Conservation (phyloP, 2,329 filamentous ascomycete genomes). For the Monosporascus sp. region DNA sequence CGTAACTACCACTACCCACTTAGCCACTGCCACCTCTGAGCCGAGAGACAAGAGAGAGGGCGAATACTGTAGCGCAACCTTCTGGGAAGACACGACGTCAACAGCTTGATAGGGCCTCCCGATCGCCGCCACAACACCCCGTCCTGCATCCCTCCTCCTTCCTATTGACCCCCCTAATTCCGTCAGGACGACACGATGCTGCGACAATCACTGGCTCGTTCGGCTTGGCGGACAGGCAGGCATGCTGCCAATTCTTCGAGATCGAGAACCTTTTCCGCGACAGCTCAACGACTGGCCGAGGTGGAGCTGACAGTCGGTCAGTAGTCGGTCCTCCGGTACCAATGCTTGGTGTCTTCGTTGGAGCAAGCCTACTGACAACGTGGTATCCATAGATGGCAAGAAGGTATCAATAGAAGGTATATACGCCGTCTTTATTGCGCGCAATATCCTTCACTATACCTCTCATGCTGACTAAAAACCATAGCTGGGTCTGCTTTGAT, state of each 20-base stretch:
- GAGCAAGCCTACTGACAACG: conserved; percentile 20
- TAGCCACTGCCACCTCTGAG: no score
- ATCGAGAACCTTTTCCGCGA: conserved; percentile 77
- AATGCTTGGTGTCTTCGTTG: neutral
- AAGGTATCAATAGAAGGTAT: conserved; percentile 97
- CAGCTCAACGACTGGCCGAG: conserved; percentile 74
- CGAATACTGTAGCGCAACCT: conserved; percentile 5
- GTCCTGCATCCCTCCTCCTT: conserved; percentile 20
- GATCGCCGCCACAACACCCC: conserved; percentile 17
- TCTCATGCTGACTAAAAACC: conserved; percentile 30
- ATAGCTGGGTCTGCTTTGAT: conserved; percentile 93
- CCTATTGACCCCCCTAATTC: conserved; percentile 30
- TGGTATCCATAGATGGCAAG: conserved; percentile 73
- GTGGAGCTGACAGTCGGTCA: conserved; percentile 94
- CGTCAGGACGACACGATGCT: conserved; percentile 62
- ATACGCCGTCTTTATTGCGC: conserved; percentile 7
- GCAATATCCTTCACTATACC: conserved; percentile 1
- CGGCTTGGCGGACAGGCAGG: conserved; percentile 61
- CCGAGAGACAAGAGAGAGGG: no score
- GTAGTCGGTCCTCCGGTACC: conserved; percentile 22
- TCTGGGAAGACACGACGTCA: conserved; percentile 17
- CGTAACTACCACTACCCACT: neutral
- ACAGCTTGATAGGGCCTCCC: conserved; percentile 15
- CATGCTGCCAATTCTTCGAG: conserved; percentile 59
- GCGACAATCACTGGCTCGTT: conserved; percentile 62